phyloP scores from a whole-genome alignment of 169 alveolate species.

The Blepharisma undulans region DNA sequence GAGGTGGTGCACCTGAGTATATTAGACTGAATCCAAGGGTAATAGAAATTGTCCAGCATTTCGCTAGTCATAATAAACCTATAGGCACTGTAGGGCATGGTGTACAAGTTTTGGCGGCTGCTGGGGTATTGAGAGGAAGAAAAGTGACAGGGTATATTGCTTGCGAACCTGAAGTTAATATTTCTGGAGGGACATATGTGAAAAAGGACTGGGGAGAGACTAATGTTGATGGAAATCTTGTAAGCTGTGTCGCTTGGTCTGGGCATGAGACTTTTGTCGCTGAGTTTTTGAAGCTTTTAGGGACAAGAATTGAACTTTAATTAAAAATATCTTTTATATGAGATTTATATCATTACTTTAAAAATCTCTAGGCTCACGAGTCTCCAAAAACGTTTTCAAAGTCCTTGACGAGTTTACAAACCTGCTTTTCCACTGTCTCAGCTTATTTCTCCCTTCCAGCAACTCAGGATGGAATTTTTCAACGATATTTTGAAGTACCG shows the following conservation, averaged over 20 bases:
- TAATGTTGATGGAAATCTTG: constrained; percentile 75
- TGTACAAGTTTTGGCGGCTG: constrained; percentile 71
- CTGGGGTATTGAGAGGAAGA: constrained; percentile 67
- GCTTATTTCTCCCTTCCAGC: background rate
- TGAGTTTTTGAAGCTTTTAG: constrained; percentile 54
- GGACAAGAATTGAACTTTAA: constrained; percentile 40
- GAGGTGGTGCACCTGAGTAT: constrained; percentile 90
- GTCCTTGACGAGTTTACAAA: background rate
- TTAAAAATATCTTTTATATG: background rate
- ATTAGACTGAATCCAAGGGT: constrained; percentile 67
- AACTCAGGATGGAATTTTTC: background rate
- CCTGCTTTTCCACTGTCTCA: background rate
- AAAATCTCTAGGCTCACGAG: background rate
- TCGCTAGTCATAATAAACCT: constrained; percentile 73
- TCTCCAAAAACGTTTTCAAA: background rate
- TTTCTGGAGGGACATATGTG: constrained; percentile 65
- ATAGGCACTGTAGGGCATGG: constrained; percentile 84
- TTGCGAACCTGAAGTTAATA: constrained; percentile 67
- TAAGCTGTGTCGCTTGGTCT: constrained; percentile 76
- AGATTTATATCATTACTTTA: background rate
- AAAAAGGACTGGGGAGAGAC: constrained; percentile 64
- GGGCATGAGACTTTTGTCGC: constrained; percentile 52
- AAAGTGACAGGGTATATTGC: constrained; percentile 71
- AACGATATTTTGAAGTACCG: background rate
- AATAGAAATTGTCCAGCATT: constrained; percentile 62